phyloP scores from a whole-genome alignment of 78 protist species.

The Trichosphaerium sp. region DNA sequence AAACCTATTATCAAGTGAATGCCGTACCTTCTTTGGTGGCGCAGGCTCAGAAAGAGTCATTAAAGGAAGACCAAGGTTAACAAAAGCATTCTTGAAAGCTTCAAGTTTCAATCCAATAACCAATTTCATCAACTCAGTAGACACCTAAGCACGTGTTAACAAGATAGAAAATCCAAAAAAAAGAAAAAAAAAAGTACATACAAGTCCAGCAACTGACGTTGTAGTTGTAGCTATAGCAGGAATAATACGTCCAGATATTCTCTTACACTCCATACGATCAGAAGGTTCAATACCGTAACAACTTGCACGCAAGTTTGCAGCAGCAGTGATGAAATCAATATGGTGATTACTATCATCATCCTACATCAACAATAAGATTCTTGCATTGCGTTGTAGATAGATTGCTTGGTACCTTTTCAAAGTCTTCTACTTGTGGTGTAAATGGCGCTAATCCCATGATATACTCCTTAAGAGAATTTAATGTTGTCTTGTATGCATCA shows the following conservation, averaged over 20 bases:
- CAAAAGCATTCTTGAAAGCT: slow-evolving; percentile 68
- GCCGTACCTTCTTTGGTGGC: slow-evolving; percentile 21
- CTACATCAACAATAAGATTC: slow-evolving; percentile 73
- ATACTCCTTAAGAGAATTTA: too few relatives aligned
- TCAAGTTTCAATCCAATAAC: slow-evolving; percentile 18
- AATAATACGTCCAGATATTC: slow-evolving; percentile 75
- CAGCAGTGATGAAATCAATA: slow-evolving; percentile 82
- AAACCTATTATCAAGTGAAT: background rate
- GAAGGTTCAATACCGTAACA: slow-evolving; percentile 73
- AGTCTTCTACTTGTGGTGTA: too few relatives aligned
- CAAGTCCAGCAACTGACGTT: slow-evolving; percentile 70
- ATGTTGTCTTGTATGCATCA: too few relatives aligned
- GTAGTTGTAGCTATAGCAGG: slow-evolving; percentile 94
- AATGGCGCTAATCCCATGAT: too few relatives aligned
- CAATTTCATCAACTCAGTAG: background rate
- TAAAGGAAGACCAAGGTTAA: slow-evolving; percentile 93
- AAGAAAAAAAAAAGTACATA: too few relatives aligned
- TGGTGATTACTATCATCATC: slow-evolving; percentile 94
- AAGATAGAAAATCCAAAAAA: too few relatives aligned
- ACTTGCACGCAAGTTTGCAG: slow-evolving; percentile 86
- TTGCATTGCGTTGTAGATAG: too few relatives aligned
- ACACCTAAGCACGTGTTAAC: too few relatives aligned
- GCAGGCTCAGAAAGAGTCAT: slow-evolving; percentile 79
- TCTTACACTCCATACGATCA: slow-evolving; percentile 50
- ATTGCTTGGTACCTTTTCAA: too few relatives aligned